phyloP scores from a whole-genome alignment of 345 rosid species.

The Laguncularia racemosa region DNA sequence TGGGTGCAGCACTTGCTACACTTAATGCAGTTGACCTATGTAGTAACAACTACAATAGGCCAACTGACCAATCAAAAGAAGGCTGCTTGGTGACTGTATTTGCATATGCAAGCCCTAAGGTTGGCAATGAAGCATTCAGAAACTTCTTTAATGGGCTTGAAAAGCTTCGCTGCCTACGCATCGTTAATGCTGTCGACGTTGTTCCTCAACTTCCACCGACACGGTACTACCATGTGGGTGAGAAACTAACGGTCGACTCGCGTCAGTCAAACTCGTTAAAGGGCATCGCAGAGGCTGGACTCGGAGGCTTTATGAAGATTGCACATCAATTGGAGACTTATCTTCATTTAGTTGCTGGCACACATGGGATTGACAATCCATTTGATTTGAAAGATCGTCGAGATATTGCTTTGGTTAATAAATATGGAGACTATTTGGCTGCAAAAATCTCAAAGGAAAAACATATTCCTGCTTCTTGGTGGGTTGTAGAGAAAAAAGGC shows the following conservation, averaged over 20 bases:
- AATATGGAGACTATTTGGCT: slow-evolving; percentile 27
- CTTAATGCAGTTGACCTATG: slow-evolving; percentile 52
- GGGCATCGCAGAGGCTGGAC: neutral
- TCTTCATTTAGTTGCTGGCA: slow-evolving; percentile 71
- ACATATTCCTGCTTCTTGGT: slow-evolving; percentile 41
- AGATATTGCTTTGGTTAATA: slow-evolving; percentile 49
- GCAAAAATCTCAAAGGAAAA: neutral
- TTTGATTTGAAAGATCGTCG: slow-evolving; percentile 42
- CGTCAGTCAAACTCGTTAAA: slow-evolving; percentile 45
- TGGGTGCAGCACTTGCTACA: slow-evolving; percentile 56
- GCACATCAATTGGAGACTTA: slow-evolving; percentile 54
- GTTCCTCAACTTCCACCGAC: slow-evolving; percentile 56
- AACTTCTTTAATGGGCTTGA: slow-evolving; percentile 21
- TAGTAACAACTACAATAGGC: slow-evolving; percentile 40
- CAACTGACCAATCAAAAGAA: slow-evolving; percentile 15
- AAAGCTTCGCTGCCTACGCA: slow-evolving; percentile 41
- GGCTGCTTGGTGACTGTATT: slow-evolving; percentile 44
- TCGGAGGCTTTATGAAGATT: slow-evolving; percentile 15
- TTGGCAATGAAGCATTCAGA: slow-evolving; percentile 41
- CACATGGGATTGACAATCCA: slow-evolving; percentile 38
- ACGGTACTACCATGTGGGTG: slow-evolving; percentile 52
- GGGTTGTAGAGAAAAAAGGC: slow-evolving; percentile 44
- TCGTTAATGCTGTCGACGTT: slow-evolving; percentile 41
- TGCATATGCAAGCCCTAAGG: slow-evolving; percentile 54
- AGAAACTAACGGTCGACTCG: slow-evolving; percentile 49